phyloP scores from a whole-genome alignment of 345 rosid species.

The Hypericum perforatum region DNA sequence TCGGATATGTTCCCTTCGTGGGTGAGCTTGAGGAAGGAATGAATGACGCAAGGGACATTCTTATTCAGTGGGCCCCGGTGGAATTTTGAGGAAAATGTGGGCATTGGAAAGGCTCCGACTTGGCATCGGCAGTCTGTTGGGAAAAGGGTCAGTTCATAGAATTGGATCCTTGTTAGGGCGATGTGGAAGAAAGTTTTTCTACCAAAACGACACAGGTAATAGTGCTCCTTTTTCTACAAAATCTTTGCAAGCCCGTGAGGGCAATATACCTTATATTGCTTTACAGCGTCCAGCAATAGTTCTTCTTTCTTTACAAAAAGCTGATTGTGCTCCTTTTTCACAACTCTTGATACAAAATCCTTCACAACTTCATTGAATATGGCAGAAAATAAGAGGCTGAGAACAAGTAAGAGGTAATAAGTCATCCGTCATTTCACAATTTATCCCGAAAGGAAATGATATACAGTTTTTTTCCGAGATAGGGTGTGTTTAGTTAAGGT shows the following conservation, averaged over 20 bases:
- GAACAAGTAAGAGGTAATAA: background rate
- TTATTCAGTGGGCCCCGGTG: conserved; percentile 13
- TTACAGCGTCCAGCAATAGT: conserved; percentile 66
- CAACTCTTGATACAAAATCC: conserved; percentile 52
- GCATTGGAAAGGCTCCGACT: too few relatives aligned
- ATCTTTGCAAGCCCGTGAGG: conserved; percentile 74
- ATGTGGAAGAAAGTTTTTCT: too few relatives aligned
- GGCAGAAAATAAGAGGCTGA: conserved; percentile 86
- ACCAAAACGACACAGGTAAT: too few relatives aligned
- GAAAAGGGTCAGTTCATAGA: too few relatives aligned
- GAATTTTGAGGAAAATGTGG: background rate
- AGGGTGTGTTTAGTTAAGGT: background rate
- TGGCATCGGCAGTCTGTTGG: too few relatives aligned
- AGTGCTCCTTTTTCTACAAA: too few relatives aligned
- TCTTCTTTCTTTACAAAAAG: conserved; percentile 90
- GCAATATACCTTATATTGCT: conserved; percentile 82
- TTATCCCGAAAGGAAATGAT: background rate
- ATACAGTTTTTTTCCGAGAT: background rate
- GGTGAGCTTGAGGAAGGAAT: conserved; percentile 27
- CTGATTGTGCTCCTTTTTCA: conserved; percentile 59
- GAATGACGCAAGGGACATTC: conserved; percentile 29
- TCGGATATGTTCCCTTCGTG: conserved; percentile 31
- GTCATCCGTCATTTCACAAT: background rate
- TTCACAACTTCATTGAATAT: conserved; percentile 80
- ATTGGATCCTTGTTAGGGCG: too few relatives aligned